These are phyloP conservation scores for Phialophora tarda DNA, from an alignment of 2,329 filamentous ascomycete genomes.

Conservation along the genomic window DNA sequence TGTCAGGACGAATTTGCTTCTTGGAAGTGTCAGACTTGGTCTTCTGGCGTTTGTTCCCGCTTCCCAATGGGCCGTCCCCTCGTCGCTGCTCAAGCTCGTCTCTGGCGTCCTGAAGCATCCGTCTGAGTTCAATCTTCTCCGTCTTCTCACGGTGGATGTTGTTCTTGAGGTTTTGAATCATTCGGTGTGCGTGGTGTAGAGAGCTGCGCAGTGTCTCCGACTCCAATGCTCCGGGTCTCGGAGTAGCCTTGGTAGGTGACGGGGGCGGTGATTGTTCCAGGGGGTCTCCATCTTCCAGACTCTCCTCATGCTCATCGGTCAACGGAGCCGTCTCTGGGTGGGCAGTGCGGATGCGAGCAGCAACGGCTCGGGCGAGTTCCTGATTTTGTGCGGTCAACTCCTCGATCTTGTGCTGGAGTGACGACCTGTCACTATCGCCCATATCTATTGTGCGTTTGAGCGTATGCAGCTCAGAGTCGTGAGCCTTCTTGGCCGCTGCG, in stretches of 20 bases:
- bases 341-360: constrained; percentile 70
- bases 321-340: constrained; percentile 60
- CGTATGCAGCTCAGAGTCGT: constrained; percentile 85
- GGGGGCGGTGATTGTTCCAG: constrained; percentile 89
- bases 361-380: constrained; percentile 83
- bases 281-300: constrained; percentile 71
- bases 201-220: constrained; percentile 95
- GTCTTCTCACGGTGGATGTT: constrained; percentile 98
- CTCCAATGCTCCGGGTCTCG: constrained; percentile 86
- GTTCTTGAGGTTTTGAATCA: constrained; percentile 93
- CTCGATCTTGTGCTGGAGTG: constrained; percentile 82
- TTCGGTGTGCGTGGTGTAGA: constrained; percentile 89
- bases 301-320: constrained; percentile 61
- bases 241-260: constrained; percentile 89
- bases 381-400: constrained; percentile 88
- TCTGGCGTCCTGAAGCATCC: constrained; percentile 91
- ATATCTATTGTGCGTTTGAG: constrained; percentile 79
- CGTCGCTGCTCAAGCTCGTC: constrained; percentile 82
- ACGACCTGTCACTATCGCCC: constrained; percentile 77
- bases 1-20: constrained; percentile 74
- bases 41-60: constrained; percentile 63
- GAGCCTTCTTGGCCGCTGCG: constrained; percentile 74
- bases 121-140: constrained; percentile 93
- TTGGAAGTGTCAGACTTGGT: constrained; percentile 72
- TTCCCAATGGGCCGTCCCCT: constrained; percentile 53